Conservation (phyloP, 192 early-diverging fungal genomes). For the Pilobolus umbonatus region DNA sequence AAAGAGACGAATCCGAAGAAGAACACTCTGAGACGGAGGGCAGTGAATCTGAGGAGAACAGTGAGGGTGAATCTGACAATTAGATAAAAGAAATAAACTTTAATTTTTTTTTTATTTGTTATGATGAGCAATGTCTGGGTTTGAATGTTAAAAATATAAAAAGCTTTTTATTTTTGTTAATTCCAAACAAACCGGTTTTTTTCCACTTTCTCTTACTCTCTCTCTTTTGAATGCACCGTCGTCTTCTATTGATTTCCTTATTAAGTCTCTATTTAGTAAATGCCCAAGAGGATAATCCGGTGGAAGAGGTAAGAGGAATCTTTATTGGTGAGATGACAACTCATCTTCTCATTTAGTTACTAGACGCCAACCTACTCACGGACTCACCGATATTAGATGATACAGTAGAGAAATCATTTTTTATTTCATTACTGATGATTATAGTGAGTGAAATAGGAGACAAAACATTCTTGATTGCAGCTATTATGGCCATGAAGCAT, state of each 20-base stretch:
- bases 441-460: conserved; percentile 97
- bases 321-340: neutral
- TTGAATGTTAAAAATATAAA: neutral
- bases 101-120: neutral
- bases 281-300: conserved; percentile 14
- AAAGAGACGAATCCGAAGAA: neutral
- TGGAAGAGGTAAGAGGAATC: conserved; percentile 13
- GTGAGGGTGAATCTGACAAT: neutral
- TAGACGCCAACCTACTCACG: neutral
- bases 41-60: neutral
- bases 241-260: too few relatives aligned
- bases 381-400: neutral
- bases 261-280: neutral
- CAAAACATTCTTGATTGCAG: conserved; percentile 98
- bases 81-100: neutral
- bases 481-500: conserved; percentile 98
- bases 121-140: neutral
- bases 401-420: conserved; percentile 33
- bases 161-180: neutral
- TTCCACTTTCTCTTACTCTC: neutral
- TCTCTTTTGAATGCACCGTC: neutral
- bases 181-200: neutral
- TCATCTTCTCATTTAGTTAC: neutral
- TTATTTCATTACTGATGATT: conserved; percentile 80
- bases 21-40: neutral